phyloP scores from a whole-genome alignment of 495 filamentous ascomycete species.

The Aspergillus asperescens region DNA sequence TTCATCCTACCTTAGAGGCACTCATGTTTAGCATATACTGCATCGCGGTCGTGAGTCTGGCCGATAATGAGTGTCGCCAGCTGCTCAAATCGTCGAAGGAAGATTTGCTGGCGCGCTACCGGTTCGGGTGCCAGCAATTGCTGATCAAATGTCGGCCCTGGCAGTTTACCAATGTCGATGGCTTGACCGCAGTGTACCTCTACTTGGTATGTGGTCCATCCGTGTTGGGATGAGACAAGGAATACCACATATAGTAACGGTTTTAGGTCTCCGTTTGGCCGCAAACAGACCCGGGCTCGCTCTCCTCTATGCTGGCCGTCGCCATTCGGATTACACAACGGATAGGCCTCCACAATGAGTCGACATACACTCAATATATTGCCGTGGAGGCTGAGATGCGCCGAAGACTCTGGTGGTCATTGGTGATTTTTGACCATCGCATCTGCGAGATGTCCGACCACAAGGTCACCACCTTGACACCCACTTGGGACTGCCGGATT shows the following conservation, averaged over 20 bases:
- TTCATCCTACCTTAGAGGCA: constrained; percentile 24
- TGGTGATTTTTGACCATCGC: constrained; percentile 48
- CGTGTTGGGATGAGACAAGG: too few species aligned
- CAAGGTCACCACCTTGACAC: constrained; percentile 33
- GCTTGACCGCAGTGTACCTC: constrained; percentile 54
- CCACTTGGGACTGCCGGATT: constrained; percentile 50
- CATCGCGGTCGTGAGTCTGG: constrained; percentile 43
- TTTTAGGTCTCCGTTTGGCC: constrained; percentile 45
- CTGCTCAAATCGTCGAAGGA: constrained; percentile 38
- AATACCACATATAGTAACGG: not conserved
- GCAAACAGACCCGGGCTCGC: constrained; percentile 45
- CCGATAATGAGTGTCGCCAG: constrained; percentile 33
- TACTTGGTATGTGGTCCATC: constrained; percentile 45
- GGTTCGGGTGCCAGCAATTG: constrained; percentile 51
- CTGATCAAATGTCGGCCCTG: constrained; percentile 43
- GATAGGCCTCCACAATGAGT: constrained; percentile 49
- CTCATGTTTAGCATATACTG: constrained; percentile 61
- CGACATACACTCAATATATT: constrained; percentile 22
- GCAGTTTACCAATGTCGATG: constrained; percentile 44
- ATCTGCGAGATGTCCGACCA: constrained; percentile 41
- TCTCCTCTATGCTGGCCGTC: constrained; percentile 50
- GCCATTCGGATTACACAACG: constrained; percentile 51
- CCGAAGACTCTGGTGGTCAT: constrained; percentile 56
- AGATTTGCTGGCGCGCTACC: constrained; percentile 43
- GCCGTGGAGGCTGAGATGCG: constrained; percentile 53